Evolutionary conservation across 106 monocot species (phyloP).

Genomic region (Phalaenopsis aphrodite): DNA sequence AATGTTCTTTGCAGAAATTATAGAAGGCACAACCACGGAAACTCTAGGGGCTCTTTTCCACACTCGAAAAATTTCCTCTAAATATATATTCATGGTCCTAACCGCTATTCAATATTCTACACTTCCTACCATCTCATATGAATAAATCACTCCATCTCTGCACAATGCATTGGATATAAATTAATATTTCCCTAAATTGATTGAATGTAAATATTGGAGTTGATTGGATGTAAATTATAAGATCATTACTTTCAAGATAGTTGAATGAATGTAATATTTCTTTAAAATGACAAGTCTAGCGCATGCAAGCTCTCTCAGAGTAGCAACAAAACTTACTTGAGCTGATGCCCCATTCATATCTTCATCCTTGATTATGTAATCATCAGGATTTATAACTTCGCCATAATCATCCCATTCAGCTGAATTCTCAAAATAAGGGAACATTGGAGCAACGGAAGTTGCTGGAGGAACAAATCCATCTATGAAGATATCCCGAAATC

Average conservation of each 20-base stretch:
- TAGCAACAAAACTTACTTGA: constrained; percentile 45
- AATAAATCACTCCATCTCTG: too few relatives aligned
- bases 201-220: not conserved
- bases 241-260: not conserved
- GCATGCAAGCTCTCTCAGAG: not conserved
- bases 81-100: too few relatives aligned
- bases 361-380: constrained; percentile 79
- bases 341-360: constrained; percentile 59
- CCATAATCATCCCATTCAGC: constrained; percentile 99
- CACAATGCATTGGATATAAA: not conserved
- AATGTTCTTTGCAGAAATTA: too few relatives aligned
- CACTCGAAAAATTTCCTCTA: too few relatives aligned
- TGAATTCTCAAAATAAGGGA: constrained; percentile 76
- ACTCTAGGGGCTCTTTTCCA: too few relatives aligned
- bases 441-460: constrained; percentile 93
- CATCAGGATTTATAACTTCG: constrained; percentile 93
- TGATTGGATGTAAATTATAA: not conserved
- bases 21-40: too few relatives aligned
- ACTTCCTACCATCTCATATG: too few relatives aligned
- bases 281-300: not conserved
- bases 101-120: too few relatives aligned
- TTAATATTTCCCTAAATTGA: not conserved
- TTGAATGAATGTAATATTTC: not conserved
- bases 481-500: constrained; percentile 69
- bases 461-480: constrained; percentile 87